Base-by-base conservation (phyloP, 352 stramenopile genomes). In the Phytophthora hibernalis region DNA sequence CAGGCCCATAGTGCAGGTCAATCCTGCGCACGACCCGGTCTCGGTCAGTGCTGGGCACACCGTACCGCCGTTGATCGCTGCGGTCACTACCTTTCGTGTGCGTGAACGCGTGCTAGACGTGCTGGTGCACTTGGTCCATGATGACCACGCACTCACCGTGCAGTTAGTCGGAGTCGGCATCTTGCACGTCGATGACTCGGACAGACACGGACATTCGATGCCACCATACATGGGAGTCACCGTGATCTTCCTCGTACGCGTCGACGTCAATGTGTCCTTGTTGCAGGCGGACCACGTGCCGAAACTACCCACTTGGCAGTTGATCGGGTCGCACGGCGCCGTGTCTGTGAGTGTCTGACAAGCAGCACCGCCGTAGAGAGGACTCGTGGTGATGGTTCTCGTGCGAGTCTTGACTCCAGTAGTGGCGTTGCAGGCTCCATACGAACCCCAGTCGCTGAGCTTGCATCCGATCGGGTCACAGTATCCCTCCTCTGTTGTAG, bases 381-480 rank as follows among this genome's bases (percentile, higher is more conserved):
- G 47, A 26, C 49, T 51, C 6, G 65, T 65, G 1, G 72, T 47
- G 26, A 80, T 40, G 0, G 54, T 72, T 0, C 83, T 77, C 13
- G 67, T 75, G 8, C 68, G 76, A 5, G 70, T 81, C 66, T 86
- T 88, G 12, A 65, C 42, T 44, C 77, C 70, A 1, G 55, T 67
- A 0, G 54, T 57, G 0, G 51, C 16, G 48, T 77, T 74, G 61
- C 83, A 91, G 3, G 64, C 38, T 21, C 56, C 62, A 56, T 72
- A 91, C 5, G 55, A 37, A 6, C 45, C 61, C 77, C 79, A 91
- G 24, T 70, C 65, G 1, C 54, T 74, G 3, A 90, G 52, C 9
- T 66, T 69, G 38, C 83, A 92, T 33, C 79, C 68, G n/a, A 89
- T 69, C 0, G 75, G 64, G 1, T 73, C 57, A n/a, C 80, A 89